Evolutionary conservation across 176 grass and related monocot species (phyloP), one percentile per base, ranked within the genome.

Genomic region (Thalia dealbata): DNA sequence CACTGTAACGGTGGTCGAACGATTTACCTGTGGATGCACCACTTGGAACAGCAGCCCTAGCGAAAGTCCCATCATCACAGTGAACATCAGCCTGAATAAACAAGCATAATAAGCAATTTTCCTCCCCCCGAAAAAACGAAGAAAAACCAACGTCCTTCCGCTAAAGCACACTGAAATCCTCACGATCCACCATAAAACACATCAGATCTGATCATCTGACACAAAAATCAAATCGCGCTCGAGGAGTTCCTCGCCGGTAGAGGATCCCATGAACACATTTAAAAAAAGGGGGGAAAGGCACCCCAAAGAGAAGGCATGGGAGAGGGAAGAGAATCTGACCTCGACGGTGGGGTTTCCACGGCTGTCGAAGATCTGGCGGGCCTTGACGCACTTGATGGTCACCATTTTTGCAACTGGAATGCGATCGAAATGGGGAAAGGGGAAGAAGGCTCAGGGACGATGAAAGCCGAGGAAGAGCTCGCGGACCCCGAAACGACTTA

Each of bases 21-120:
- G 13, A 43, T 38, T 38, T 89, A 96, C 93, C 93, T 24, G 93
- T 96, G 67, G 93, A 96, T 10, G 93, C 89, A 76, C 93, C 93
- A 65, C 93, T 96, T 0, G 93, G 93, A 52, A 96, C 89, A 2
- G 93, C 93, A 19, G 82, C 93, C 79, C 93, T 84, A 25, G 84
- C 84, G 76, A 82, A 92, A 78, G 72, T 79, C 3, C 93, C 89
- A 69, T 92, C 89, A 64, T 73, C 82, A 54, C 83, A 76, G 10
- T 50, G 51, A 9, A 88, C 62, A 61, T 96, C 93, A 19, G 90
- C 89, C 93, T 96, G 50, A 38, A 38, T 38, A 38, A 30, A 12
- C 10, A 7, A 27, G 32, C 3, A 38, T 38, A 38, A 29, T 30
- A 54, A 19, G 8, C 21, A 35, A 61, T 27, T 38, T 38, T 38